These are phyloP conservation scores for Aspergillus chevalieri DNA, from an alignment of 2,329 filamentous ascomycete genomes.

Conservation along the genomic window DNA sequence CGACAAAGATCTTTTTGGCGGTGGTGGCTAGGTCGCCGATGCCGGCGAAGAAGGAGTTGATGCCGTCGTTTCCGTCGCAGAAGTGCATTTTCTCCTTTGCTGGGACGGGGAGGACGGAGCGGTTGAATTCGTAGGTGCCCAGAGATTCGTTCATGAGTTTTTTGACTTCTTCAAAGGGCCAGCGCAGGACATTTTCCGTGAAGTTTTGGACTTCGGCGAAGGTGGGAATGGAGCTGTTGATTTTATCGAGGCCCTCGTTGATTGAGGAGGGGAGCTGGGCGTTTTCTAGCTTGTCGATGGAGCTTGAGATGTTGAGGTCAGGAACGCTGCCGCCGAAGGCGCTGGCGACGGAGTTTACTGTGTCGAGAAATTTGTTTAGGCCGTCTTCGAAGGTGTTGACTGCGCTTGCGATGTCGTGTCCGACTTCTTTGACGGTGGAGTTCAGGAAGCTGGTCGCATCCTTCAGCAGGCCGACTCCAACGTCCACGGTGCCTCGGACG, in stretches of 20 bases:
- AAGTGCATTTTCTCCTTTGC: conserved; percentile 77
- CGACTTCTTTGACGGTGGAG: conserved; percentile 43
- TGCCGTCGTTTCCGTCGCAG: conserved; percentile 76
- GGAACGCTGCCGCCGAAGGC: conserved; percentile 45
- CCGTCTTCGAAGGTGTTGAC: conserved; percentile 48
- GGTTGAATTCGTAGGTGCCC: conserved; percentile 70
- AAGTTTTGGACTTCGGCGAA: conserved; percentile 80
- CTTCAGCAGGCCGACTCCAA: conserved; percentile 57
- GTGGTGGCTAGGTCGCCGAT: conserved; percentile 61
- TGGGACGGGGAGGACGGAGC: conserved; percentile 72
- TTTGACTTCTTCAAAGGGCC: conserved; percentile 78
- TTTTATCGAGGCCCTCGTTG: conserved; percentile 60
- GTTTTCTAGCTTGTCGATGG: conserved; percentile 61
- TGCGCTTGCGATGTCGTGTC: conserved; percentile 39
- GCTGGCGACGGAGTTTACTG: conserved; percentile 53
- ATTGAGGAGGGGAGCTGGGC: conserved; percentile 65
- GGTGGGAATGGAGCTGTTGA: conserved; percentile 74
- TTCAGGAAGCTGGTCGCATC: conserved; percentile 58
- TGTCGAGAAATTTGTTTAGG: conserved; percentile 46
- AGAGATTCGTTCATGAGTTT: conserved; percentile 65
- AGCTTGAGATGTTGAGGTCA: conserved; percentile 58
- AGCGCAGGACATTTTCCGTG: conserved; percentile 65
- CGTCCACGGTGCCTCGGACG: conserved; percentile 70
- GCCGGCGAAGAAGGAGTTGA: conserved; percentile 75
- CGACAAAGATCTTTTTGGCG: conserved; percentile 69